Percentiles rank a stretch among this genome's conserved stretches.
Conservation (phyloP, 768 basidiomycete genomes). For the Leccinum boreale region DNA sequence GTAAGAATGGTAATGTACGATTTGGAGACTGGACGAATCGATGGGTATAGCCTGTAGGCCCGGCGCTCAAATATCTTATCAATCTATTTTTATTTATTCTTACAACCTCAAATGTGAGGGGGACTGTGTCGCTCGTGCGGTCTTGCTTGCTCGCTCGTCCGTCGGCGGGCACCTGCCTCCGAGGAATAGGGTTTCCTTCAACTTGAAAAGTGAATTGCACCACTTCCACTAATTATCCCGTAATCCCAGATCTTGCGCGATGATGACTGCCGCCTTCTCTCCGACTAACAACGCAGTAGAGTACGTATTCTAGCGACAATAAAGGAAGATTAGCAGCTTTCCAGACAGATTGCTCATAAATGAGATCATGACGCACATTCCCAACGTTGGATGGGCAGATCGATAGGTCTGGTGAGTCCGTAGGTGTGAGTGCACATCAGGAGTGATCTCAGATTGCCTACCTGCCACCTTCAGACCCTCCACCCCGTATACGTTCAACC, state of each 20-base stretch:
- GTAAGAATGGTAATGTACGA: neutral
- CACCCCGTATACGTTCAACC: conserved; percentile 14
- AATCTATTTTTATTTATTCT: too few relatives aligned
- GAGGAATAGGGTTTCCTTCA: too few relatives aligned
- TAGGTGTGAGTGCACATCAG: neutral
- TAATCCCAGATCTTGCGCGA: conserved; percentile 46
- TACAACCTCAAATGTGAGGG: too few relatives aligned
- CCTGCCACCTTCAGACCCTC: conserved; percentile 14
- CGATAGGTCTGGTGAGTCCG: conserved; percentile 32
- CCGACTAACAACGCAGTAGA: conserved; percentile 46
- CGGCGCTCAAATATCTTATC: too few relatives aligned
- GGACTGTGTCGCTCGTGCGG: too few relatives aligned
- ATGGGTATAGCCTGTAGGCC: too few relatives aligned
- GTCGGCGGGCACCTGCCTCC: too few relatives aligned
- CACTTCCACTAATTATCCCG: neutral
- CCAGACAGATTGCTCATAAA: too few relatives aligned
- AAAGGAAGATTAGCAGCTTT: neutral
- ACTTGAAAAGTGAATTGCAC: too few relatives aligned
- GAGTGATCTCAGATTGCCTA: neutral
- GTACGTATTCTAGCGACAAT: conserved; percentile 35
- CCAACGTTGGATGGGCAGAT: conserved; percentile 30
- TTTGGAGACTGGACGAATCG: too few relatives aligned
- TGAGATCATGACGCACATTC: conserved; percentile 11
- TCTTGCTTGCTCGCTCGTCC: too few relatives aligned
- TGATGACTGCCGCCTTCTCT: conserved; percentile 60